Conservation (phyloP, 2,329 filamentous ascomycete genomes). For the Septoria linicola region DNA sequence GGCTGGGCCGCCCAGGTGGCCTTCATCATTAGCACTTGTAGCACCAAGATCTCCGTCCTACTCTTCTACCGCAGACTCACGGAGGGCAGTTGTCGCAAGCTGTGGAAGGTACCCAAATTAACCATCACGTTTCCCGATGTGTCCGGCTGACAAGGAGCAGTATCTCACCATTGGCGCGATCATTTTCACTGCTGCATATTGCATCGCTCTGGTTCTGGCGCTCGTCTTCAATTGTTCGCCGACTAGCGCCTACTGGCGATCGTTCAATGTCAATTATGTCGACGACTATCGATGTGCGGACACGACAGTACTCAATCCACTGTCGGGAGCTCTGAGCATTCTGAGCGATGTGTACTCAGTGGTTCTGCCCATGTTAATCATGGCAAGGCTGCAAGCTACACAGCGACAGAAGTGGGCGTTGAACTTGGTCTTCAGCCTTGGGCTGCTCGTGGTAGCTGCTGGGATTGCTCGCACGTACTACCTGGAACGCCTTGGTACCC, state of each 20-base stretch:
- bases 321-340: conserved; percentile 25
- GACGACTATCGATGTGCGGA: conserved; percentile 13
- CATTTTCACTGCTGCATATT: conserved; percentile 22
- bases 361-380: conserved; percentile 26
- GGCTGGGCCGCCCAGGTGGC: conserved; percentile 25
- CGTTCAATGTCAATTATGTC: conserved; percentile 20
- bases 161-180: conserved; percentile 24
- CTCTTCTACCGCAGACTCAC: conserved; percentile 31
- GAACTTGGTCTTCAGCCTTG: conserved; percentile 27
- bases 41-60: conserved; percentile 31
- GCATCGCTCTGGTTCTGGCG: conserved; percentile 22
- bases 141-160: not conserved
- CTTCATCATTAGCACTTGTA: conserved; percentile 24
- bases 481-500: conserved; percentile 19
- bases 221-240: conserved; percentile 26
- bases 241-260: conserved; percentile 27
- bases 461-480: conserved; percentile 29
- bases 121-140: no score
- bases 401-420: conserved; percentile 25
- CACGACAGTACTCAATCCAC: conserved; percentile 4
- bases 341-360: conserved; percentile 31
- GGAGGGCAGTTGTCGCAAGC: conserved; percentile 15
- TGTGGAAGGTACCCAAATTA: conserved; percentile 7
- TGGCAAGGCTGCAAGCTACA: conserved; percentile 23
- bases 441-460: conserved; percentile 27